Evolutionary conservation across 192 early-diverging fungal species (phyloP).

Genomic region (Lobosporangium transversale): DNA sequence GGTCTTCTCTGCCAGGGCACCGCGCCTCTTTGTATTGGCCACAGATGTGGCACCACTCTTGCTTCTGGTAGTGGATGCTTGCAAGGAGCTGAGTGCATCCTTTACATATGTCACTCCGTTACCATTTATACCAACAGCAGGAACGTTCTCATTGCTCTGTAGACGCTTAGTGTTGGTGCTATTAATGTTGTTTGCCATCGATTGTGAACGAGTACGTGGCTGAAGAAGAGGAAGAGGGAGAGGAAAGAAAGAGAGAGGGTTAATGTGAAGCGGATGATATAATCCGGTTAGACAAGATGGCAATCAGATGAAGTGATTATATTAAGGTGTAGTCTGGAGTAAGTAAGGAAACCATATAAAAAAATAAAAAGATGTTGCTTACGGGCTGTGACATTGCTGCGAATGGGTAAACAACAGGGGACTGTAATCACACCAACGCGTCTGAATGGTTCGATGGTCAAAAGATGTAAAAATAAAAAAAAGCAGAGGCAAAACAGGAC

Average conservation of each 20-base stretch:
- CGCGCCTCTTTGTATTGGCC: slow-evolving; percentile 20
- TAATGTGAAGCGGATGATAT: neutral
- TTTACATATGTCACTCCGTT: slow-evolving; percentile 30
- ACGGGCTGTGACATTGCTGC: slow-evolving; percentile 4
- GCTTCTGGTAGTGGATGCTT: neutral
- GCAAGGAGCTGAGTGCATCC: slow-evolving; percentile 18
- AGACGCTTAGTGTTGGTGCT: slow-evolving; percentile 5
- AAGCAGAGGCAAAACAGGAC: neutral
- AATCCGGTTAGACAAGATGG: neutral
- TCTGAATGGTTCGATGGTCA: neutral
- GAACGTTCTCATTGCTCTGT: slow-evolving; percentile 16
- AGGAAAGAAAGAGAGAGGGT: neutral
- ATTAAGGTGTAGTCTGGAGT: neutral
- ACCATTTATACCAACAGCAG: neutral
- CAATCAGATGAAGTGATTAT: neutral
- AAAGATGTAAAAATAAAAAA: neutral
- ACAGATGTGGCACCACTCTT: slow-evolving; percentile 4
- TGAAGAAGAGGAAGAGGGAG: neutral
- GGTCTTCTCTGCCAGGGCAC: slow-evolving; percentile 28
- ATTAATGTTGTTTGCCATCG: slow-evolving; percentile 5
- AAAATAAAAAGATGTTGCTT: neutral
- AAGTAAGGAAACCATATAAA: neutral
- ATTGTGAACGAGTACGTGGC: slow-evolving; percentile 17
- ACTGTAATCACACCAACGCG: neutral
- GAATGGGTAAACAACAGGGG: neutral